Evolutionary conservation across 2,329 filamentous ascomycete species (phyloP).

Genomic region (Aspergillus calidoustus): DNA sequence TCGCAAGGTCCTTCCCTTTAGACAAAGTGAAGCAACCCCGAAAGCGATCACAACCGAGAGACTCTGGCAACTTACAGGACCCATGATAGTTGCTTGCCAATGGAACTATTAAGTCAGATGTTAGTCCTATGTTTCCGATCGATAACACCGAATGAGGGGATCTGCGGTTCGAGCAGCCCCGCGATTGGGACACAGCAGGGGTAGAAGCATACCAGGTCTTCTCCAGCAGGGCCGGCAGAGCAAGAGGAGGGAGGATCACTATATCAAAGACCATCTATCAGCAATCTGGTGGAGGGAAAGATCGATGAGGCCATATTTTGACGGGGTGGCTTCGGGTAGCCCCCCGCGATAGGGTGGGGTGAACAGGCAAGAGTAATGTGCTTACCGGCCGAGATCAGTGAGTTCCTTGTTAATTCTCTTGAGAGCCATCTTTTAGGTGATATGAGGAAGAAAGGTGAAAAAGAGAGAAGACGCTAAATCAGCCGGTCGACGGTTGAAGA

Average conservation of each 20-base stretch:
- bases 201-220: conserved; percentile 81
- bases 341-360: conserved; percentile 32
- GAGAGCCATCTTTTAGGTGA: conserved; percentile 49
- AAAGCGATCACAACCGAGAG: conserved; percentile 16
- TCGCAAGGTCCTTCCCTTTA: conserved; percentile 8
- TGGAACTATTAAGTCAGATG: conserved; percentile 73
- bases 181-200: conserved; percentile 19
- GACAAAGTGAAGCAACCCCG: not conserved
- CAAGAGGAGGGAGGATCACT: conserved; percentile 99
- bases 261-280: conserved; percentile 23
- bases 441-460: conserved; percentile 22
- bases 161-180: conserved; percentile 25
- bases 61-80: conserved; percentile 71
- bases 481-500: conserved; percentile 15
- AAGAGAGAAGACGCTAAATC: conserved; percentile 12
- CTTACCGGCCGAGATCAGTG: conserved; percentile 57
- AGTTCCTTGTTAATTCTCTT: conserved; percentile 61
- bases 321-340: conserved; percentile 10
- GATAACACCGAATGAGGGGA: not conserved
- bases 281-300: not conserved
- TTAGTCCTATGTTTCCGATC: conserved; percentile 24
- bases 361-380: conserved; percentile 15
- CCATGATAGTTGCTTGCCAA: conserved; percentile 99
- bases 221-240: conserved; percentile 94
- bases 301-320: not conserved